phyloP scores from a whole-genome alignment of 2,329 filamentous ascomycete species.

The Penicillium sp. region DNA sequence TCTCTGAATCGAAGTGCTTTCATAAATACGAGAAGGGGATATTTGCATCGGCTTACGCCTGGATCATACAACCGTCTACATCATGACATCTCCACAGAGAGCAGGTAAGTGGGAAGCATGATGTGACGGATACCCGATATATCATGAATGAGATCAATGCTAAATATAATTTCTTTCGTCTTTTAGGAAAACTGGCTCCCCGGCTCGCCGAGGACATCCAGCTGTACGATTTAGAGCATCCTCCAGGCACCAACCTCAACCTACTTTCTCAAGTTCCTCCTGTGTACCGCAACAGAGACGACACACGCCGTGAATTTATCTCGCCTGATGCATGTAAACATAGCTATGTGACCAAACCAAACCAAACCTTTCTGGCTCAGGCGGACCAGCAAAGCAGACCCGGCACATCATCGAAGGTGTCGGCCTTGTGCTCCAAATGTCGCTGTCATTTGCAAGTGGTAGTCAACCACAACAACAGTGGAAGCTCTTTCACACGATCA shows the following conservation, averaged over 20 bases:
- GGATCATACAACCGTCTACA: conserved; percentile 4
- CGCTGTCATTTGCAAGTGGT: conserved; percentile 64
- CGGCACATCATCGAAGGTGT: conserved; percentile 59
- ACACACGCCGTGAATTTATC: conserved; percentile 39
- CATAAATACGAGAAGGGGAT: neutral
- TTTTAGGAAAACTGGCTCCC: conserved; percentile 56
- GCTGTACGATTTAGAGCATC: conserved; percentile 51
- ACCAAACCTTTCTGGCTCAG: conserved; percentile 56
- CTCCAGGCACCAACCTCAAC: conserved; percentile 52
- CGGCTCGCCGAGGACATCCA: conserved; percentile 52
- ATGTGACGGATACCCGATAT: neutral
- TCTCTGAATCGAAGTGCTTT: neutral
- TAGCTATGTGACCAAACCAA: conserved; percentile 60
- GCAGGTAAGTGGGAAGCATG: conserved; percentile 33
- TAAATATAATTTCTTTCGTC: conserved; percentile 6
- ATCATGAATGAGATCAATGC: neutral
- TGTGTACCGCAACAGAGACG: conserved; percentile 46
- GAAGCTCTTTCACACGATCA: conserved; percentile 52
- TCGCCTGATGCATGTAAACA: conserved; percentile 61
- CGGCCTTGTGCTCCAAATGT: conserved; percentile 65
- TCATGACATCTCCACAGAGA: conserved; percentile 37
- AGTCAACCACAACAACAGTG: conserved; percentile 55
- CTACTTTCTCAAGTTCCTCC: conserved; percentile 63
- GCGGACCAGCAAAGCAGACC: conserved; percentile 42
- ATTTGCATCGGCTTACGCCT: neutral